Base-by-base conservation (phyloP, 1,139 yeast genomes). In the Pichiaceae sp. region DNA sequence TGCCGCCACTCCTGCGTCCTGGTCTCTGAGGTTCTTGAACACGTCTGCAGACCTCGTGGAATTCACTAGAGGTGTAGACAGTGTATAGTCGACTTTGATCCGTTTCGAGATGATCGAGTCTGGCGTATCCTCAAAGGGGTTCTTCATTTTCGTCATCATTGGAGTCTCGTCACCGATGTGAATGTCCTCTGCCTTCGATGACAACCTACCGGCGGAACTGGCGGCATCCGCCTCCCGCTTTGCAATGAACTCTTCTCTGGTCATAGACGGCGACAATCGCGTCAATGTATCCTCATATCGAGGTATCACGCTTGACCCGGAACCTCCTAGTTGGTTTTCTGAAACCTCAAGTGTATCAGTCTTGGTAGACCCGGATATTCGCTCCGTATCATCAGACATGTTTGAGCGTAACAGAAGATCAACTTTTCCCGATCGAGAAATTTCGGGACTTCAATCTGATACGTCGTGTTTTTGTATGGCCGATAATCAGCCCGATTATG, bases 71-170 rank as follows among this genome's bases (percentile, higher is more conserved):
- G 37, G 52, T 35, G 34, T 38, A 34, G 28, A 42, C 19, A 27
- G 38, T 35, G 7, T 48, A 33, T 20, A 9, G 19, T 38, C 33
- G 5, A 31, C 36, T 4, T 14, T 25, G 19, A 31, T 12, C 9
- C 21, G 24, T 21, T 16, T 14, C 15, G 48, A 46, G 12, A 28
- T 17, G n/a, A 24, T 17, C n/a, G 36, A 17, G 16, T 39, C 37
- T 6, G 48, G 31, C 2, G 58, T 47, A 3, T 50, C 53, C 24
- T 45, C 45, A 34, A 54, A 54, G 14, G 59, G 59, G 32, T 55
- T 44, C 8, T 38, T 40, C 18, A 53, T 44, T 26, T 46, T 47
- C 5, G 38, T 42, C 4, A 52, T 23, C 42, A 46, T 37, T 4
- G 59, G 58, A 1, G 60, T 48, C 31, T 46, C 39, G 17, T 17